Base-by-base conservation (phyloP, 2,329 filamentous ascomycete species). In the Cytospora paraplurivora region DNA sequence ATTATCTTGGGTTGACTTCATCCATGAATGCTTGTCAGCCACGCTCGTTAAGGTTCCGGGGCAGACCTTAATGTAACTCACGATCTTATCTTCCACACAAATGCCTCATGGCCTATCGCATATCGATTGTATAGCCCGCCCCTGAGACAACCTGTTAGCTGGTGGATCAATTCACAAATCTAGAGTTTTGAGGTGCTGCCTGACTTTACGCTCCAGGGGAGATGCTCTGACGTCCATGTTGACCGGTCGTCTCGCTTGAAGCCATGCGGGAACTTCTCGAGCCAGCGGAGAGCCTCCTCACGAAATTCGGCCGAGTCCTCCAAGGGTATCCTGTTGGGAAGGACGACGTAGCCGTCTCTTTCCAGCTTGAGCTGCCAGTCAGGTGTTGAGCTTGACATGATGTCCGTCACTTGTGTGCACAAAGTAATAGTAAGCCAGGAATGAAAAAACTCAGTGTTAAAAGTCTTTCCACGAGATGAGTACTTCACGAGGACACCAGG, bases 61-160 rank as follows among this genome's bases (percentile, higher is more conserved):
- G 33, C 6, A 13, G 15, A 12, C 12, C 3, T 4, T 10, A 6
- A 27, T 13, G 12, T 19, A 10, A 47, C 62, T 64, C 8, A 62
- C 62, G 53, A 50, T 33, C 59, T 62, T 53, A 64, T 62, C 41
- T 64, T 64, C 59, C 62, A 64, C 2, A 64, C 62, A 4, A 64
- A 62, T 17, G 44, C 62, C 27, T 64, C 62, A 32, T 62, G 62
- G 21, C 37, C 58, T 3, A 64, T 34, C 13, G 62, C 35, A n/a
- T 64, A 64, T 7, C 62, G 58, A 10, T 34, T 55, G n/a, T 64
- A 64, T 17, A 64, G 49, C 1, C 59, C 59, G 7, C 55, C 59
- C 27, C 62, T 64, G 21, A 13, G 3, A 4, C 32, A 15, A 7
- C 17, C 4, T 3, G 38, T 49, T 19, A 47, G 33, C 21, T 34